Evolutionary conservation across 352 stramenopile species (phyloP), one percentile per base, ranked within the genome.

Genomic region (Phytopythium cucurbitacearum): DNA sequence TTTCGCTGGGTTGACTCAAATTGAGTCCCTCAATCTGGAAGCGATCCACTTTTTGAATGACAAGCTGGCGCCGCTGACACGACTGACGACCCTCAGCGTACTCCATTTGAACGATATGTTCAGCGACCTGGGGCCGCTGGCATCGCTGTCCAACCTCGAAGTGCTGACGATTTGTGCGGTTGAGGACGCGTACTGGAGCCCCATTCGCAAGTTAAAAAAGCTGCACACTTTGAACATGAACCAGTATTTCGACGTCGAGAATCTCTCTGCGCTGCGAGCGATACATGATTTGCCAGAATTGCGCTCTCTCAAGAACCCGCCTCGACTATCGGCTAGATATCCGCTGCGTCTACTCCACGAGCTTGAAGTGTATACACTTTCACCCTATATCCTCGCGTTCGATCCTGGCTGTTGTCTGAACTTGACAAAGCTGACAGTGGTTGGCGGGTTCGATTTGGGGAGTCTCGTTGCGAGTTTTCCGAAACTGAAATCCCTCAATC

Each of bases 51-150:
- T 51, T 51, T 6, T 33, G 34, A 34, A 9, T 4, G 46, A 51
- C 8, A 10, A 42, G 13, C 7, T 51, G 32, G 12, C 33, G 34
- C 34, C 46, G 2, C 7, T 51, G 10, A 2, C 11, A 5, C 15
- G 36, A n/a, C 13, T 51, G 12, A 51, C 11, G 34, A 6, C 2
- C 4, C 3, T 51, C 33, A 12, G 34, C 2, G 33, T 41, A 35
- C 34, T 51, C 12, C 34, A 51, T 6, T 10, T 51, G 46, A 41
- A 13, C 34, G 46, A 51, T 13, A 13, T 3, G 33, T 51, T 51
- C 34, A 40, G 36, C 13, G 46, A 51, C n/a, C 11, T 51, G 6
- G 1, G 34, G 3, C 46, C 46, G 6, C 34, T 51, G 21, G 34
- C 13, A 13, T 12, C 13, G 36, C 34, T 42, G 32, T 32, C 7